Evolutionary conservation across 805 yeast genomes (phyloP).

Genomic region (Candida boidinii): DNA sequence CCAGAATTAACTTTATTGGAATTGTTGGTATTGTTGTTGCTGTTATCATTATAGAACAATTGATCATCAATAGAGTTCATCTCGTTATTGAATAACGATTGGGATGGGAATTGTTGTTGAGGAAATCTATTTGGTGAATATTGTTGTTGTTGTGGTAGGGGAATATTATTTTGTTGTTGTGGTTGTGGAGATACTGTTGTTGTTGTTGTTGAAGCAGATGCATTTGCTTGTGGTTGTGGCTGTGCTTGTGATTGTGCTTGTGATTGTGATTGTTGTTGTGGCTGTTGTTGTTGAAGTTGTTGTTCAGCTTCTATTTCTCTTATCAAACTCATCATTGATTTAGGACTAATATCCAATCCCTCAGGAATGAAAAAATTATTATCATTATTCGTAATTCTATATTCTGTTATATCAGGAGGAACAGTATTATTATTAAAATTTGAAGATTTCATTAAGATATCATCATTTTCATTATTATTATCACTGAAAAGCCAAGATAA

Average conservation of each 20-base stretch:
- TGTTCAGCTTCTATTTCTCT: slow-evolving; percentile 1
- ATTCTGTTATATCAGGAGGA: slow-evolving; percentile 15
- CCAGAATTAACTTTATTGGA: no score
- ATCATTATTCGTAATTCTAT: slow-evolving; percentile 16
- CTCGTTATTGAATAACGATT: no score
- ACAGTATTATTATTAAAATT: slow-evolving; percentile 3
- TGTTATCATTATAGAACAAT: no score
- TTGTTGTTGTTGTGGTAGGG: no score
- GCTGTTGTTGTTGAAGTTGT: background rate
- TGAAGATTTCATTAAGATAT: background rate
- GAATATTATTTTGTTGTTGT: slow-evolving; percentile 3
- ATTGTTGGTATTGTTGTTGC: no score
- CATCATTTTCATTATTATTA: background rate
- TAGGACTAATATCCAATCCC: slow-evolving; percentile 18
- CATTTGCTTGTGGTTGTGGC: background rate
- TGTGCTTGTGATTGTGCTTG: no score
- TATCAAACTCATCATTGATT: slow-evolving; percentile 7
- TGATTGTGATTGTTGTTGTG: no score
- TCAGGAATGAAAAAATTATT: slow-evolving; percentile 23
- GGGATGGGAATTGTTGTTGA: no score
- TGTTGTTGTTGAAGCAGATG: slow-evolving; percentile 1
- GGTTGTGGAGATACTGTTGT: slow-evolving; percentile 11
- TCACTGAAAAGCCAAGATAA: slow-evolving; percentile 1
- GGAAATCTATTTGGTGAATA: no score
- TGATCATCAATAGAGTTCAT: no score